These are phyloP conservation scores for Trypanosomatidae sp. DNA, from an alignment of 208 protist genomes.

Conservation along the genomic window DNA sequence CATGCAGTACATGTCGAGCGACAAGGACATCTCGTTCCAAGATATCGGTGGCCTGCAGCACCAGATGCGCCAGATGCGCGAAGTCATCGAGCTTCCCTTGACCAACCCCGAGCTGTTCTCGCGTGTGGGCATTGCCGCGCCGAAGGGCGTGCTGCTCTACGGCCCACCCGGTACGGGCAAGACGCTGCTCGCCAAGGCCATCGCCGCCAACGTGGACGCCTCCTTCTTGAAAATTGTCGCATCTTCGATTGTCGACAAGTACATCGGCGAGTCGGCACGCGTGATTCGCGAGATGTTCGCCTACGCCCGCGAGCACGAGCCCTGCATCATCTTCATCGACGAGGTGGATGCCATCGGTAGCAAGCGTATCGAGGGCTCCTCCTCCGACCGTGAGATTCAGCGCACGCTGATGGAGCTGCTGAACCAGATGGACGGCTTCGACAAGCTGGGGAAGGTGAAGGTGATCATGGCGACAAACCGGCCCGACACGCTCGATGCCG, in stretches of 20 bases:
- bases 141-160: slow-evolving; percentile 99
- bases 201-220: slow-evolving; percentile 98
- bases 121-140: slow-evolving; percentile 99
- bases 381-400: slow-evolving; percentile 99
- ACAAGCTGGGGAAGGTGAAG: slow-evolving; percentile 98
- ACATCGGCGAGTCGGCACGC: slow-evolving; percentile 99
- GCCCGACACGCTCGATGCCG: slow-evolving; percentile 96
- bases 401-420: slow-evolving; percentile 99
- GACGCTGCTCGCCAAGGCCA: slow-evolving; percentile 98
- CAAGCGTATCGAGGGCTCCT: slow-evolving; percentile 98
- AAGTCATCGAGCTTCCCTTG: slow-evolving; percentile 99
- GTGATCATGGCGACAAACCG: slow-evolving; percentile 99
- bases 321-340: slow-evolving; percentile 99
- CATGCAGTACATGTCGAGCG: slow-evolving; percentile 98
- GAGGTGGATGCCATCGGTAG: slow-evolving; percentile 99
- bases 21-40: slow-evolving; percentile 93
- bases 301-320: slow-evolving; percentile 97
- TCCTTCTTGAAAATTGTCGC: slow-evolving; percentile 99
- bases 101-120: slow-evolving; percentile 99
- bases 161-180: slow-evolving; percentile 97
- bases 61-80: slow-evolving; percentile 98
- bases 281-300: slow-evolving; percentile 99
- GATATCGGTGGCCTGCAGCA: slow-evolving; percentile 98
- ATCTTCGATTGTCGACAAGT: slow-evolving; percentile 99
- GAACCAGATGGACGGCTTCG: slow-evolving; percentile 99